Conservation (phyloP, 805 yeast species). For the Jamesozyma gamospora region DNA sequence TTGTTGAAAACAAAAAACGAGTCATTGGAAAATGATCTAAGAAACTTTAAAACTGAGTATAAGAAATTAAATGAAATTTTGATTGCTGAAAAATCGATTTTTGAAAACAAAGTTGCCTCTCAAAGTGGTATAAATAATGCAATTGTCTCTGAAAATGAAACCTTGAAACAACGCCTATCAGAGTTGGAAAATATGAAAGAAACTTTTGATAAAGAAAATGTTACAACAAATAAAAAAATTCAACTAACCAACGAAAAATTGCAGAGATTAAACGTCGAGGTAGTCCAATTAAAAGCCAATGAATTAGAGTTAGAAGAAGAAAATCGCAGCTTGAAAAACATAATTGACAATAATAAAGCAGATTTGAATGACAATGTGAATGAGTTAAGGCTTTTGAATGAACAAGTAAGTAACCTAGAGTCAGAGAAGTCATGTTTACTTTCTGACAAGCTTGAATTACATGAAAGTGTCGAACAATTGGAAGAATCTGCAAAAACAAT, state of each 20-base stretch:
- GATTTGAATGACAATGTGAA: conserved; percentile 13
- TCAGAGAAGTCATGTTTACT: conserved; percentile 14
- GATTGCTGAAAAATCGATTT: conserved; percentile 17
- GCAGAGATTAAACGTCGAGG: conserved; percentile 23
- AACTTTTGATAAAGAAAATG: conserved; percentile 13
- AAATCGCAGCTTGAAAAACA: conserved; percentile 16
- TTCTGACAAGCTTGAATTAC: conserved; percentile 18
- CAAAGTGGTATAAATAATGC: conserved; percentile 29
- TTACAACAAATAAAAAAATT: conserved; percentile 9
- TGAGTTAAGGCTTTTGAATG: conserved; percentile 14
- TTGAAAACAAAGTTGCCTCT: conserved; percentile 29
- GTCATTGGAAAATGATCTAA: conserved; percentile 4
- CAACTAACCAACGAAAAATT: conserved; percentile 23
- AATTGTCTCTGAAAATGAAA: conserved; percentile 23
- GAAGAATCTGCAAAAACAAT: conserved; percentile 10
- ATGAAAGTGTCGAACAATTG: conserved; percentile 18
- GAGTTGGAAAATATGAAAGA: conserved; percentile 14
- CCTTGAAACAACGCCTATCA: conserved; percentile 13
- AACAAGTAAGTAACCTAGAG: conserved; percentile 12
- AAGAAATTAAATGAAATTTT: conserved; percentile 12
- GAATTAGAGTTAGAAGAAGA: conserved; percentile 23
- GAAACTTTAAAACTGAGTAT: conserved; percentile 5
- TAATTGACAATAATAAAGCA: conserved; percentile 10
- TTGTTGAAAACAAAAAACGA: conserved; percentile 8
- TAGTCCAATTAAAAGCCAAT: conserved; percentile 23